A percentile compares a stretch with the other conserved stretches of the same genome.
Conservation (phyloP, 2,329 filamentous ascomycete genomes). For the Chrysosphaeria jannelii region DNA sequence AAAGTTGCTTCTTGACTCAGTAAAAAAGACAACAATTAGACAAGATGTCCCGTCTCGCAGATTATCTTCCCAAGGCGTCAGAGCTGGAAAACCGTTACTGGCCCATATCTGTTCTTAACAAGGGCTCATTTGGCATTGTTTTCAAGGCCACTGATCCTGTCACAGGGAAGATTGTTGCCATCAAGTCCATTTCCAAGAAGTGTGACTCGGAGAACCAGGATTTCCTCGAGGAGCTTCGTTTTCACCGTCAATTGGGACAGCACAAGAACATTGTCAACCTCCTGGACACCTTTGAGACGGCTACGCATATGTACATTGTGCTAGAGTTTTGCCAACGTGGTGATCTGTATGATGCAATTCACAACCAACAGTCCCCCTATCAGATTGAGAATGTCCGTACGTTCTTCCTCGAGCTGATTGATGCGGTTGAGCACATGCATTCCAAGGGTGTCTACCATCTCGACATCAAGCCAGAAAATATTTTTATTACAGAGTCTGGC, state of each 20-base stretch:
- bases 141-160: slow-evolving; percentile 62
- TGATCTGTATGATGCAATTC: slow-evolving; percentile 92
- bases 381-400: slow-evolving; percentile 91
- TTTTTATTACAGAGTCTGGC: slow-evolving; percentile 67
- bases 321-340: slow-evolving; percentile 88
- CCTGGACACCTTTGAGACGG: slow-evolving; percentile 71
- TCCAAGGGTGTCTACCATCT: slow-evolving; percentile 77
- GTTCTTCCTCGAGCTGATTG: slow-evolving; percentile 86
- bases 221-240: slow-evolving; percentile 45
- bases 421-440: slow-evolving; percentile 75
- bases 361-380: slow-evolving; percentile 56
- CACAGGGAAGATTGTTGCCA: slow-evolving; percentile 57
- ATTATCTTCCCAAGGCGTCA: too few species aligned
- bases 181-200: slow-evolving; percentile 87
- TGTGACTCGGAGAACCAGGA: slow-evolving; percentile 26
- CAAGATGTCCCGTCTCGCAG: too few species aligned
- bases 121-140: slow-evolving; percentile 97
- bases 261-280: slow-evolving; percentile 90
- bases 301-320: slow-evolving; percentile 69
- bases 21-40: too few species aligned
- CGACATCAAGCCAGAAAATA: slow-evolving; percentile 98
- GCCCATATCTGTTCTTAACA: too few species aligned
- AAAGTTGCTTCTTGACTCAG: too few species aligned
- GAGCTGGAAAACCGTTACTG: too few species aligned
- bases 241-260: slow-evolving; percentile 47